Base-by-base conservation (phyloP, 2,329 filamentous ascomycete species). In the Beauveria sp. region DNA sequence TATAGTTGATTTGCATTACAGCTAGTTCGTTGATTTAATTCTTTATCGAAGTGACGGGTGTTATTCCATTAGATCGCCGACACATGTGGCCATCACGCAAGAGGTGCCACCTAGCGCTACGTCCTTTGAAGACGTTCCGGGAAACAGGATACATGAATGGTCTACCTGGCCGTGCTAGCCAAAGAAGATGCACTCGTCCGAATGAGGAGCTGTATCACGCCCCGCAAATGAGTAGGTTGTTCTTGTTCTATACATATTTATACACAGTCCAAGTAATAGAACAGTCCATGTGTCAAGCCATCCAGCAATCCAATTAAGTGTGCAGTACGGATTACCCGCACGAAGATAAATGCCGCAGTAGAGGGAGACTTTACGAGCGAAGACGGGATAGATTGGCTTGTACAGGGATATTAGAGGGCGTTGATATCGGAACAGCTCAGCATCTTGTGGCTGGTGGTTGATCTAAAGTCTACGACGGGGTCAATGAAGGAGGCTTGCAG, bases 201-300 rank as follows among this genome's bases (percentile, higher is more conserved):
- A 55, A 61, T 48, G 22, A 48, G 58, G 51, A 55, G 58, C 41
- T 24, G 50, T 34, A 55, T 55, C 51, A 61, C 58, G 51, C 51
- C 51, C 24, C 22, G 18, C 41, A 34, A 22, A 46, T 10, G 53
- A 55, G 37, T 14, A 16, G 34, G 34, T 16, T 37, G 34, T 37
- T 37, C 34, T 16, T 37, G 2, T 14, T 34, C 12, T 16, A 16
- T 37, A 16, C 34, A 6, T 16, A 37, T 16, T 37, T 37, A 37
- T 6, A 37, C 34, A 16, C 30, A 34, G 30, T 34, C 12, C 10
- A n/a, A 9, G 16, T 43, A 43, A 18, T 30, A 30, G 5, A 34
- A 34, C 30, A 34, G 30, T 34, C 30, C 10, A 10, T 58, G 46
- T 50, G 44, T 58, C 55, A 58, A 58, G 55, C 44, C 55, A 50